Evolutionary conservation across 164 flowering plant genomes (phyloP).

Genomic region (Echeveria elegans): DNA sequence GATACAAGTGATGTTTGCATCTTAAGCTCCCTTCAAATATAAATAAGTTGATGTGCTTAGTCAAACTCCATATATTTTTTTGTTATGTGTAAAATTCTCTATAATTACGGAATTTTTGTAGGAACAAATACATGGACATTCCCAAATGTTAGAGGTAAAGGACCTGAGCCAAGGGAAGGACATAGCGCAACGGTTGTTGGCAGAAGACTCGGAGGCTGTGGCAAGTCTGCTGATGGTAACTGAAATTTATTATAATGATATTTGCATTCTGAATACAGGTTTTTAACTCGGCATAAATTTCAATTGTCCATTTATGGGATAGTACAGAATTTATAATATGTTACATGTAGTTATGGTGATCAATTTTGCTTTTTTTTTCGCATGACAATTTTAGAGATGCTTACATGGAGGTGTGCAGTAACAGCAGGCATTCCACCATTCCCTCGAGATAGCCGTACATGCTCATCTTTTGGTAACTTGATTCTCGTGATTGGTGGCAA

Average conservation of each 20-base stretch:
- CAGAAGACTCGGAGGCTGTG: slow-evolving; percentile 82
- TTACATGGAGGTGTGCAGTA: slow-evolving; percentile 62
- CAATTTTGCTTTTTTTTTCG: background rate
- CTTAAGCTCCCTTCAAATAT: slow-evolving; percentile 11
- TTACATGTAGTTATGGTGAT: background rate
- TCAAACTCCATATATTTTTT: background rate
- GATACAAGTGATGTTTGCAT: slow-evolving; percentile 32
- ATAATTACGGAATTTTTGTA: slow-evolving; percentile 14
- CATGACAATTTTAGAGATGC: slow-evolving; percentile 44
- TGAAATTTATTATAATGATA: slow-evolving; percentile 79
- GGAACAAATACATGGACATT: slow-evolving; percentile 78
- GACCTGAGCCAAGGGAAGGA: slow-evolving; percentile 90
- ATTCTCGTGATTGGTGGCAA: slow-evolving; percentile 87
- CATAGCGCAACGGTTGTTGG: slow-evolving; percentile 87
- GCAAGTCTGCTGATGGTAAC: slow-evolving; percentile 51
- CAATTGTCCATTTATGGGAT: background rate
- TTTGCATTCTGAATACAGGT: slow-evolving; percentile 85
- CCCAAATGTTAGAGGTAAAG: slow-evolving; percentile 73
- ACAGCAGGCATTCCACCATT: slow-evolving; percentile 82
- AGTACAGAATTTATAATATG: no score
- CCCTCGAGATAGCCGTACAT: slow-evolving; percentile 90
- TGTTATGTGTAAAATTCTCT: background rate
- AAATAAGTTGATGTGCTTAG: background rate
- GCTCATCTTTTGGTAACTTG: slow-evolving; percentile 82
- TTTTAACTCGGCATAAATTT: slow-evolving; percentile 5